Base-by-base conservation (phyloP, 768 basidiomycete genomes). In the Boletus vinaceobasis region DNA sequence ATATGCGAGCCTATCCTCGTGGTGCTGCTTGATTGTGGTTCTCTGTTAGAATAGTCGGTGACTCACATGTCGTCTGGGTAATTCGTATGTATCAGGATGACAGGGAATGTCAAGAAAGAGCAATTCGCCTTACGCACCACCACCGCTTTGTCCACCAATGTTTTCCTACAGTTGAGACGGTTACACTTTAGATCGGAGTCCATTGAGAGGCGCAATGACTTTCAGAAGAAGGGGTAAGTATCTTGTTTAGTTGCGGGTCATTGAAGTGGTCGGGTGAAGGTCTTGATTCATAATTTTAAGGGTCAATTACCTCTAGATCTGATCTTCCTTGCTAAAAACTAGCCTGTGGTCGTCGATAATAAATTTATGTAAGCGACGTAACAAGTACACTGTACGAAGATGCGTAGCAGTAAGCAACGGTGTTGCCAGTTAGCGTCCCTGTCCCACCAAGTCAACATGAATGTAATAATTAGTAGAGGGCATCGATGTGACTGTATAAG, bases 171-270 rank as follows among this genome's bases (percentile, higher is more conserved):
- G 17, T 82, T 87, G 53, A 90, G 75, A n/a, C 85, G 79, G 68
- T 91, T 91, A 65, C 89, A 91, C 61, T 83, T 87, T 45, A 90
- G 72, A 46, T 90, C 88, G 31, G 79, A 78, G 68, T 91, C 88
- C 88, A 91, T 90, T 44, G 17, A 4, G 21, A 13, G 33, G 5
- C 27, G 21, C 3, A 15, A 33, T 11, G 21, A 8, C 23, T 44
- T 29, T 52, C 17, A 43, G 33, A 19, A 19, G 45, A 33, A 23
- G 26, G 19, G 5, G 10, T 11, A 15, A 19, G 43, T 42, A 26
- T 32, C 5, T 38, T 17, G 37, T n/a, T 47, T 26, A 1, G 46
- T 31, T 27, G 19, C 14, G 19, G 32, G 19, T 32, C 13, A 9
- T 23, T 23, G 23, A 43, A 15, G 11, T 5, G 4, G 32, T 32